Base-by-base conservation (phyloP, 805 yeast genomes). In the Priceomyces fermenticarens region DNA sequence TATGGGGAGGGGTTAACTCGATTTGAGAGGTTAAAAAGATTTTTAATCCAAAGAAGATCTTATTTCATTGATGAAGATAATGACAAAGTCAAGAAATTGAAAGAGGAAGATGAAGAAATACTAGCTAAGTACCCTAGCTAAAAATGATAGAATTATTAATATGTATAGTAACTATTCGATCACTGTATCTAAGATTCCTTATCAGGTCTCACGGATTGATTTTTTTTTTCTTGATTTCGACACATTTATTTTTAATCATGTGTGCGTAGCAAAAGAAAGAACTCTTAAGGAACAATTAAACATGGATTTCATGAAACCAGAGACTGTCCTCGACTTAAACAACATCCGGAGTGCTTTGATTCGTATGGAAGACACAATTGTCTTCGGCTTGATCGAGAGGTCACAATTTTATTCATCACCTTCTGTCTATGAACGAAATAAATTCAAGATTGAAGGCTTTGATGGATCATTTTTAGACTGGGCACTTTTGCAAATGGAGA, bases 341-440 rank as follows among this genome's bases (percentile, higher is more conserved):
- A 89, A 93, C 64, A 93, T 93, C 54, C 80, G 99, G 47, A 81
- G 78, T 45, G 85, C 88, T 12, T 72, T 93, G 35, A 83, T 90
- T 30, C 79, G 96, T 40, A 88, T 93, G 97, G 99, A 93, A 58
- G 98, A 93, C 63, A 86, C 97, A 5, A 89, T 93, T 52, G 85
- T 93, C 46, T 93, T 90, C 72, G 86, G 84, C 42, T 77, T 93
- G 51, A 90, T 93, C 45, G 99, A 93, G 62, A 75, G 99, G 48
- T 87, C 97, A 2, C 96, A 91, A 65, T 91, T 88, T 57, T 81
- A 72, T 51, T 75, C 77, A 25, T 81, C 88, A 39, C 84, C 86
- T 1, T 75, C 86, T 12, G 88, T 89, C 7, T 93, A 93, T 65
- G 73, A 75, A 51, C 51, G 57, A 9, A 73, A 78, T 48, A 76